These are phyloP conservation scores for Hypoxylon subgilvum DNA, from an alignment of 495 filamentous ascomycete species.

Conservation along the genomic window DNA sequence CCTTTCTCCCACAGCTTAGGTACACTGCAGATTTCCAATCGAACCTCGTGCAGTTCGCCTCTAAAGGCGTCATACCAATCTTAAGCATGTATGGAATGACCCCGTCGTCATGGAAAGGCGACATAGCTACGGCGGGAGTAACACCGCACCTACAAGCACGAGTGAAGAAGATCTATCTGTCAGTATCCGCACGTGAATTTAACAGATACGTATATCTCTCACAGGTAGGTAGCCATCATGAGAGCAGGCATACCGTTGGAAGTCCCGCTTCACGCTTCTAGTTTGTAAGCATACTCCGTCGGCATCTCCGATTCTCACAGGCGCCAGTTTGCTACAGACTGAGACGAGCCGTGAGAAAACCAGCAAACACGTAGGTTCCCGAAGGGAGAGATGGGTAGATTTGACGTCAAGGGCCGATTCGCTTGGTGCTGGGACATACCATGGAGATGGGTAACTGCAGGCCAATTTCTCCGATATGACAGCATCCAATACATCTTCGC, in stretches of 20 bases:
- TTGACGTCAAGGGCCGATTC: constrained; percentile 4
- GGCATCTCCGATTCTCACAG: background rate
- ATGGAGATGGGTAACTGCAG: constrained; percentile 28
- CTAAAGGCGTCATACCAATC: constrained; percentile 9
- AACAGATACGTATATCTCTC: background rate
- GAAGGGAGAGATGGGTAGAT: constrained; percentile 11
- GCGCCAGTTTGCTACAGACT: constrained; percentile 30
- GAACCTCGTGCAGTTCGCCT: constrained; percentile 22
- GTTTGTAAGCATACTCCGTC: background rate
- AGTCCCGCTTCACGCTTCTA: background rate
- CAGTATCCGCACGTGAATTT: background rate
- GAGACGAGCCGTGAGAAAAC: constrained; percentile 8
- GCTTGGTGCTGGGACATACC: constrained; percentile 8
- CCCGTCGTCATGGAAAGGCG: background rate
- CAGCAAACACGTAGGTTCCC: constrained; percentile 22
- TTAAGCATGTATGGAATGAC: constrained; percentile 3
- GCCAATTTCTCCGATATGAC: constrained; percentile 34
- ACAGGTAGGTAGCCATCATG: too few relatives aligned
- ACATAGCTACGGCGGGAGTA: background rate
- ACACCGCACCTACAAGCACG: too few relatives aligned
- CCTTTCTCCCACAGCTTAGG: constrained; percentile 7
- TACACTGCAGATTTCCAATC: constrained; percentile 20
- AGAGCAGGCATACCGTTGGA: too few relatives aligned
- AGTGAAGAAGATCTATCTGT: too few relatives aligned
- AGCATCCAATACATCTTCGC: constrained; percentile 22